Conservation (phyloP, 176 grass and related monocot genomes). For the Lolium rigidum region DNA sequence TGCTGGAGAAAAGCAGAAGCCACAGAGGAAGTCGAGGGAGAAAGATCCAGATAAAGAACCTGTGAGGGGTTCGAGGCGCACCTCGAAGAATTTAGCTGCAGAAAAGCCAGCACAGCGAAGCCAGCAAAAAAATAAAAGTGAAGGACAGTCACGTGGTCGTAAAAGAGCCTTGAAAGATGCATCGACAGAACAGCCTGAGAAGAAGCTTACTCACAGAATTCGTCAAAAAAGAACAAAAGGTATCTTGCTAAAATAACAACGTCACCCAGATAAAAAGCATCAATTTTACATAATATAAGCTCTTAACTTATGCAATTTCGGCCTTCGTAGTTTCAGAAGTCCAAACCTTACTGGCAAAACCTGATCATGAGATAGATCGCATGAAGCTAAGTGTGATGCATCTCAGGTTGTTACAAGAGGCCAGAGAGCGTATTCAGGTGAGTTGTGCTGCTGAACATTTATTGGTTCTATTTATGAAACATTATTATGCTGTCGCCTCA, state of each 20-base stretch:
- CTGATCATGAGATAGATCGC: constrained; percentile 52
- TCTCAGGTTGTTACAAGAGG: constrained; percentile 72
- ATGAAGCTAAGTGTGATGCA: constrained; percentile 63
- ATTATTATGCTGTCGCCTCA: constrained; percentile 19
- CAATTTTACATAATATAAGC: constrained; percentile 12
- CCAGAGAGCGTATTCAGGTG: constrained; percentile 49
- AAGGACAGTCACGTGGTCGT: constrained; percentile 17
- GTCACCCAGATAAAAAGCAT: not conserved
- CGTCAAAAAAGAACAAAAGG: constrained; percentile 66
- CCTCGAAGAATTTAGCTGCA: constrained; percentile 25
- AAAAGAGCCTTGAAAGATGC: constrained; percentile 53
- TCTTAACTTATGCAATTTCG: constrained; percentile 38
- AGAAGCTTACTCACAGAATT: constrained; percentile 66
- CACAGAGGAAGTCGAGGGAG: constrained; percentile 47
- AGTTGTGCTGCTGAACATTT: constrained; percentile 38
- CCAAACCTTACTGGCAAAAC: constrained; percentile 58
- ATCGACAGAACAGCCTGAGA: constrained; percentile 38
- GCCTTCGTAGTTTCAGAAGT: constrained; percentile 52
- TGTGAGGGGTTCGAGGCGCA: constrained; percentile 8
- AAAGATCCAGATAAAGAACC: constrained; percentile 37
- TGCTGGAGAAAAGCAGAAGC: constrained; percentile 43
- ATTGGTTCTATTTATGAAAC: constrained; percentile 25
- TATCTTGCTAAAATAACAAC: constrained; percentile 40
- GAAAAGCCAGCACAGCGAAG: constrained; percentile 42
- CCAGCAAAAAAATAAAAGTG: constrained; percentile 52